phyloP scores from a whole-genome alignment of 495 filamentous ascomycete species.

The Chlorociboria aeruginascens region DNA sequence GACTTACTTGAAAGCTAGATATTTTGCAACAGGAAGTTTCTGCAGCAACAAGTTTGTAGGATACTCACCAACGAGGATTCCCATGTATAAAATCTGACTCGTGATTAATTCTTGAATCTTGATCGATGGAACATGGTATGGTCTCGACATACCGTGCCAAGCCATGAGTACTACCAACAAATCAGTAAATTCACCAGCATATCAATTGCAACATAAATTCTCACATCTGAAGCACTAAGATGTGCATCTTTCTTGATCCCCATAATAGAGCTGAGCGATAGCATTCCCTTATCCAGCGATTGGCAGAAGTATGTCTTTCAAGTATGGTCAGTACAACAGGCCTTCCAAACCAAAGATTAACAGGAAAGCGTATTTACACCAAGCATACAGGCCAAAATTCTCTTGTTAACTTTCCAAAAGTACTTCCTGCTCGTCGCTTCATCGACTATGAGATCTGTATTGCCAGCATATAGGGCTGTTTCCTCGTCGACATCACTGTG shows the following conservation, averaged over 20 bases:
- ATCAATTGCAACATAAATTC: conserved; percentile 1
- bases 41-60: conserved; percentile 44
- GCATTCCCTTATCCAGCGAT: conserved; percentile 29
- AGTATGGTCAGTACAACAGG: background rate
- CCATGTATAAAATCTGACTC: conserved; percentile 41
- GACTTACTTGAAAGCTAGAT: conserved; percentile 38
- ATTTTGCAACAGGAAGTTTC: conserved; percentile 44
- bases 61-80: conserved; percentile 36
- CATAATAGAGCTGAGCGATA: conserved; percentile 44
- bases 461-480: conserved; percentile 3
- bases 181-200: too few relatives aligned
- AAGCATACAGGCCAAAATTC: conserved; percentile 18
- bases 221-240: conserved; percentile 32
- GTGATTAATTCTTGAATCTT: too few relatives aligned
- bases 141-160: too few relatives aligned
- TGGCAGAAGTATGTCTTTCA: conserved; percentile 14
- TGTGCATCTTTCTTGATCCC: conserved; percentile 35
- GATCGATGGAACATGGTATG: too few relatives aligned
- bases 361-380: background rate
- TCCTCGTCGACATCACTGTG: background rate
- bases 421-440: conserved; percentile 31
- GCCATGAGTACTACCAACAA: too few relatives aligned
- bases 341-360: background rate
- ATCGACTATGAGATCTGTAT: conserved; percentile 22
- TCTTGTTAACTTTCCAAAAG: conserved; percentile 19